A percentile compares a stretch with the other conserved stretches of the same genome.
Evolutionary conservation across 2,329 filamentous ascomycete genomes (phyloP).

Genomic region (Diaporthe helianthi): DNA sequence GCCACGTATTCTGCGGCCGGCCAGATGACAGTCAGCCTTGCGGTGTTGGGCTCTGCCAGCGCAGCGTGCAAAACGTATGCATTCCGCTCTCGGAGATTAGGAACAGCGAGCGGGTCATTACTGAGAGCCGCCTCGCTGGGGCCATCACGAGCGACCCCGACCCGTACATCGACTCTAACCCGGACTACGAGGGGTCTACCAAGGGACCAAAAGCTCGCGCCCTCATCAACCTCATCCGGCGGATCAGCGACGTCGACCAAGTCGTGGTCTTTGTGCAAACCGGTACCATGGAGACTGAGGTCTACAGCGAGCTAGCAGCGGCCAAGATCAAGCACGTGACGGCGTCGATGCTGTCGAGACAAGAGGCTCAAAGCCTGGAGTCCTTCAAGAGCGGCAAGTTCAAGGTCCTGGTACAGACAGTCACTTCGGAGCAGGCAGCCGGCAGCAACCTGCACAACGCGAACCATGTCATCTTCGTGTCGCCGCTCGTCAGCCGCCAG

Average conservation of each 20-base stretch:
- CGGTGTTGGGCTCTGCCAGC: conserved; percentile 26
- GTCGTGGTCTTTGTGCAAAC: conserved; percentile 50
- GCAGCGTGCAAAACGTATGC: conserved; percentile 26
- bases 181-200: conserved; percentile 14
- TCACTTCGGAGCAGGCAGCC: conserved; percentile 48
- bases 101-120: conserved; percentile 13
- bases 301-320: conserved; percentile 37
- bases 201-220: conserved; percentile 36
- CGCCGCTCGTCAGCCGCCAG: conserved; percentile 43
- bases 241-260: conserved; percentile 38
- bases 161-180: neutral
- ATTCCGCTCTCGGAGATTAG: conserved; percentile 25
- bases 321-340: conserved; percentile 34
- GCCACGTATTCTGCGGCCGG: conserved; percentile 25
- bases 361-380: conserved; percentile 36
- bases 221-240: conserved; percentile 39
- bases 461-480: conserved; percentile 52
- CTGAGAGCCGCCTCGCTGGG: conserved; percentile 5
- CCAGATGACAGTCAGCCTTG: conserved; percentile 7
- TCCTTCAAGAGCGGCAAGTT: conserved; percentile 40
- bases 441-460: conserved; percentile 51
- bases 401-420: conserved; percentile 47
- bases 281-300: conserved; percentile 39
- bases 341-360: neutral
- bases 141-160: conserved; percentile 18